Evolutionary conservation across 352 stramenopile genomes (phyloP).

Genomic region (Aphanomyces invadans): DNA sequence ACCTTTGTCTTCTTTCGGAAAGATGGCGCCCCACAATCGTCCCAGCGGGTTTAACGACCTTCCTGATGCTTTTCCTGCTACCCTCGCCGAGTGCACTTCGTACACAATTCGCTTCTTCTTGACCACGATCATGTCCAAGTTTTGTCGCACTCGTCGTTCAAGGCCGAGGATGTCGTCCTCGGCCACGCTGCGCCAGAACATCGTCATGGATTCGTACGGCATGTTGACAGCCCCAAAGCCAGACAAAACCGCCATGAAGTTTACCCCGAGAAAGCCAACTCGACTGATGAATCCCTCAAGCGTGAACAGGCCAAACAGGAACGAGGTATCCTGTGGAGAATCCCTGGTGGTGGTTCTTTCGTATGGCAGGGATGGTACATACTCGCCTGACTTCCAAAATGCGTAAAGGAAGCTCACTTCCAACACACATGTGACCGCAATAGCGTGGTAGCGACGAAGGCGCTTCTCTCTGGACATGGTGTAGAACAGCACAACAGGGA

Average conservation of each 20-base stretch:
- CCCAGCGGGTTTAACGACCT: not conserved
- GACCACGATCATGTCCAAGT: slow-evolving; percentile 68
- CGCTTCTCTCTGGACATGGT: slow-evolving; percentile 59
- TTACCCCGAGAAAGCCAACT: slow-evolving; percentile 66
- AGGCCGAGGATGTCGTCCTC: slow-evolving; percentile 79
- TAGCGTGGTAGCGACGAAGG: slow-evolving; percentile 28
- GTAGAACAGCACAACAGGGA: slow-evolving; percentile 71
- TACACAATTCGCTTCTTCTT: slow-evolving; percentile 72
- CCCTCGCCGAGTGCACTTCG: slow-evolving; percentile 29
- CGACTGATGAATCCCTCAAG: slow-evolving; percentile 76
- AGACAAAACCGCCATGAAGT: slow-evolving; percentile 77
- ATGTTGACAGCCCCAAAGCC: slow-evolving; percentile 79
- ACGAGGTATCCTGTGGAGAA: not conserved
- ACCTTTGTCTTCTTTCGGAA: not conserved
- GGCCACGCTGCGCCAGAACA: slow-evolving; percentile 68
- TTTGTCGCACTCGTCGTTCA: slow-evolving; percentile 70
- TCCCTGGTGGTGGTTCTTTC: too few relatives aligned
- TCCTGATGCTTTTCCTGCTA: not conserved
- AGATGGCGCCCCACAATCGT: not conserved
- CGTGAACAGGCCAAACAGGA: slow-evolving; percentile 50
- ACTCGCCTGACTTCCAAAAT: slow-evolving; percentile 61
- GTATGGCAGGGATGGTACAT: slow-evolving; percentile 20
- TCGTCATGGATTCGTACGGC: slow-evolving; percentile 78
- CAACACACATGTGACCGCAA: slow-evolving; percentile 25
- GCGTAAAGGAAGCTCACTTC: slow-evolving; percentile 56